Percentiles rank a stretch among this genome's conserved stretches.
Evolutionary conservation across 2,329 filamentous ascomycete genomes (phyloP).

Genomic region (Lasiodiplodia gonubiensis): DNA sequence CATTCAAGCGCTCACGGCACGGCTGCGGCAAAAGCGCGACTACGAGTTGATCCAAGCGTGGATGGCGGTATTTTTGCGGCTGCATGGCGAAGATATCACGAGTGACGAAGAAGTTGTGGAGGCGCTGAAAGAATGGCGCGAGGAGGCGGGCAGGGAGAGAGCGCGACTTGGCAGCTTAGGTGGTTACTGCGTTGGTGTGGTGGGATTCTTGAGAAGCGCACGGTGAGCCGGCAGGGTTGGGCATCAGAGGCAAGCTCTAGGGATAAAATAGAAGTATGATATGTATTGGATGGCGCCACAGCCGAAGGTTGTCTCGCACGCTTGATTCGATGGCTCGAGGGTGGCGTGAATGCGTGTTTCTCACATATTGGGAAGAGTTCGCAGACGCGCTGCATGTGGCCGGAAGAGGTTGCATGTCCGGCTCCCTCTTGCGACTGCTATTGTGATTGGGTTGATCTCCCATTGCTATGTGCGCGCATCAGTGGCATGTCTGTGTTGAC

Average conservation of each 20-base stretch:
- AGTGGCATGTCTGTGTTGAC: background rate
- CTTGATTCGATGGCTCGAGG: background rate
- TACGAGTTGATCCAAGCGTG: slow-evolving; percentile 95
- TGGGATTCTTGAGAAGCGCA: slow-evolving; percentile 73
- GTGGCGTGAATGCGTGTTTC: slow-evolving; percentile 23
- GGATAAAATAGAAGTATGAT: slow-evolving; percentile 11
- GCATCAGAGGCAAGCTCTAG: slow-evolving; percentile 17
- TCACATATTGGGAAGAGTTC: background rate
- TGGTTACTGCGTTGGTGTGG: slow-evolving; percentile 85
- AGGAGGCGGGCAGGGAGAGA: slow-evolving; percentile 73
- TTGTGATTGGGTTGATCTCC: background rate
- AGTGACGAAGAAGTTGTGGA: slow-evolving; percentile 59
- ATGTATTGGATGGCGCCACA: slow-evolving; percentile 11
- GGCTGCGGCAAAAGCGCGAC: slow-evolving; percentile 73
- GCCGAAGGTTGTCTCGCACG: slow-evolving; percentile 1
- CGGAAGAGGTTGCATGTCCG: background rate
- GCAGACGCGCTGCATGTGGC: background rate
- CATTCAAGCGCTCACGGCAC: slow-evolving; percentile 75
- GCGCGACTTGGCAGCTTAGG: slow-evolving; percentile 75
- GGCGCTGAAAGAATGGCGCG: slow-evolving; percentile 72
- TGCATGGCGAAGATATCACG: slow-evolving; percentile 67
- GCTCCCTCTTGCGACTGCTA: background rate
- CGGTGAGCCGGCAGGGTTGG: slow-evolving; percentile 23
- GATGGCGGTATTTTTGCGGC: slow-evolving; percentile 91
- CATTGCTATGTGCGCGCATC: background rate